Evolutionary conservation across 768 basidiomycete species (phyloP).

Genomic region (Lactifluus echinatus): DNA sequence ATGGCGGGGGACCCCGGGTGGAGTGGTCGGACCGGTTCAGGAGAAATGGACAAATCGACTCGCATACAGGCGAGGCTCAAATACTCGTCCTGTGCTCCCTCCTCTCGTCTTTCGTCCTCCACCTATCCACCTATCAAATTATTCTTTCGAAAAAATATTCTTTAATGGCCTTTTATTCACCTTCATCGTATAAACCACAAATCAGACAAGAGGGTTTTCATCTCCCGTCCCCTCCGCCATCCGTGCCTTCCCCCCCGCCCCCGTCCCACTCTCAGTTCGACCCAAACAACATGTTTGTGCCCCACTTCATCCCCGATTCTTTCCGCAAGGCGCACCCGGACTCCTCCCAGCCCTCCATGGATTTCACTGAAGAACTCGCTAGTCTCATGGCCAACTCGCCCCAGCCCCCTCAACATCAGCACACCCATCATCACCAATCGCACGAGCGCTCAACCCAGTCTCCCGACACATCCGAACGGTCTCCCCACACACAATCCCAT

Average conservation of each 20-base stretch:
- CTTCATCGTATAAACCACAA: constrained; percentile 44
- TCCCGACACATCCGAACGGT: constrained; percentile 20
- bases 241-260: constrained; percentile 26
- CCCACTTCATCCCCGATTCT: constrained; percentile 43
- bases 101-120: not conserved
- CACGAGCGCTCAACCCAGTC: constrained; percentile 39
- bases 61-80: constrained; percentile 3
- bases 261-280: constrained; percentile 26
- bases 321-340: constrained; percentile 44
- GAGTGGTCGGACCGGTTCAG: not conserved
- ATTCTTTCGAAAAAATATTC: too few species aligned
- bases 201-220: constrained; percentile 73
- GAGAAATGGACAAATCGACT: not conserved
- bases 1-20: constrained; percentile 14
- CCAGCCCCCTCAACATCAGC: constrained; percentile 18
- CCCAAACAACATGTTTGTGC: constrained; percentile 36
- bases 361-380: constrained; percentile 64
- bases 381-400: constrained; percentile 40
- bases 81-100: not conserved
- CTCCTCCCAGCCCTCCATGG: constrained; percentile 26
- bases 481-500: constrained; percentile 27
- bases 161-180: constrained; percentile 31
- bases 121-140: not conserved
- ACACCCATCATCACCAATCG: constrained; percentile 27
- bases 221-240: constrained; percentile 39